A percentile compares a stretch with the other conserved stretches of the same genome.
Evolutionary conservation across 2,329 filamentous ascomycete species (phyloP).

Genomic region (Colletotrichum sp.): DNA sequence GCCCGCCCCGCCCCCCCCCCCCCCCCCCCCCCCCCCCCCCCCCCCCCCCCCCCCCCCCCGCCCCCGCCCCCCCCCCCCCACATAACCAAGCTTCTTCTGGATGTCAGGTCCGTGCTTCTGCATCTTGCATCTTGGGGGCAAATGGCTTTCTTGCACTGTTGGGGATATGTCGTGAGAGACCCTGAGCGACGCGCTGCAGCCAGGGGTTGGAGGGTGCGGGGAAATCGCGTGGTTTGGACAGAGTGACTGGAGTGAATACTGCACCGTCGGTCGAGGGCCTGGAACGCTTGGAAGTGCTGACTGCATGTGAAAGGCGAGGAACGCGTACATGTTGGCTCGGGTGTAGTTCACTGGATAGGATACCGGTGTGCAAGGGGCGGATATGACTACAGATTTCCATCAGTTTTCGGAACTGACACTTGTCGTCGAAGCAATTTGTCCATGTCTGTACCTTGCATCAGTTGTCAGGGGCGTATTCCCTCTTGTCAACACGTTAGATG

Average conservation of each 20-base stretch:
- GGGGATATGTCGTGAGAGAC: background rate
- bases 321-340: background rate
- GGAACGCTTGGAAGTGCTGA: background rate
- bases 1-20: too few relatives aligned
- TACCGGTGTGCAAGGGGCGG: conserved; percentile 16
- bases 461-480: background rate
- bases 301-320: background rate
- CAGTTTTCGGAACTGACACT: background rate
- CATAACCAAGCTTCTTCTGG: background rate
- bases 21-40: too few relatives aligned
- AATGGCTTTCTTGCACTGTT: background rate
- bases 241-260: background rate
- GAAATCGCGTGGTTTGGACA: background rate
- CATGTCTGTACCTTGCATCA: background rate
- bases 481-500: background rate
- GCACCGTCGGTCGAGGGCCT: background rate
- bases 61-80: too few relatives aligned
- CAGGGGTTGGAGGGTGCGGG: background rate
- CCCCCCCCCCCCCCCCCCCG: too few relatives aligned
- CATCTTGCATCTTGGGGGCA: background rate
- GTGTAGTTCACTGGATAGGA: background rate
- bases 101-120: background rate
- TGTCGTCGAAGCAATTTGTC: background rate
- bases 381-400: background rate
- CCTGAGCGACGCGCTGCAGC: background rate